Conservation (phyloP, 1,284 basidiomycete species). For the Xerocomus nothofagi region DNA sequence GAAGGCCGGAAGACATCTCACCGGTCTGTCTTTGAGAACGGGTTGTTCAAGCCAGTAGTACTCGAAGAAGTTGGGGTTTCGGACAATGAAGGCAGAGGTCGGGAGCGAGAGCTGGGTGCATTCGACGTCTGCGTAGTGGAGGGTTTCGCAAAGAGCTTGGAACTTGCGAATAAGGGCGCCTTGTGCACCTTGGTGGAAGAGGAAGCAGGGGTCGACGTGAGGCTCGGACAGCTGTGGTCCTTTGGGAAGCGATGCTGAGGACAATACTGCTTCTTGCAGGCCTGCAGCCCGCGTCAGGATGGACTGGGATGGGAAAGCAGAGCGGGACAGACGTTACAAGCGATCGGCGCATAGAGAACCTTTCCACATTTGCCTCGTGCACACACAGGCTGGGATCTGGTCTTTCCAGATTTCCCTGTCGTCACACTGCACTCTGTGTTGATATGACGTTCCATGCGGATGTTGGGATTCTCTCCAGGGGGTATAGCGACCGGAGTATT, state of each 20-base stretch:
- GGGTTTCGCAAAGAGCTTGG: slow-evolving; percentile 11
- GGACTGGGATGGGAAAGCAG: not conserved
- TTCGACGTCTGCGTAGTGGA: slow-evolving; percentile 7
- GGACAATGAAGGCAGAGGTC: slow-evolving; percentile 14
- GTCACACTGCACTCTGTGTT: slow-evolving; percentile 62
- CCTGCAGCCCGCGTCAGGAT: slow-evolving; percentile 41
- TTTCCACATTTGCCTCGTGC: slow-evolving; percentile 65
- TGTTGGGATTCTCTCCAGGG: slow-evolving; percentile 72
- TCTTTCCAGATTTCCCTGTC: slow-evolving; percentile 47
- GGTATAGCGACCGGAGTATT: slow-evolving; percentile 68
- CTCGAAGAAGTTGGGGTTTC: slow-evolving; percentile 17
- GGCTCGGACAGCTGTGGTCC: slow-evolving; percentile 56
- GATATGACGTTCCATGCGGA: slow-evolving; percentile 73
- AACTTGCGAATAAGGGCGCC: not conserved
- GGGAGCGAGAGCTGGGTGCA: slow-evolving; percentile 6
- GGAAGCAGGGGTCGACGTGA: slow-evolving; percentile 20
- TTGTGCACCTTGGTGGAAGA: slow-evolving; percentile 20
- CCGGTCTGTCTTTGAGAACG: slow-evolving; percentile 71
- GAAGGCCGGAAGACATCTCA: slow-evolving; percentile 43
- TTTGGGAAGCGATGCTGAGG: slow-evolving; percentile 70
- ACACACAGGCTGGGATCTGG: slow-evolving; percentile 59
- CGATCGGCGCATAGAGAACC: slow-evolving; percentile 68
- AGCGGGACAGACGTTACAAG: slow-evolving; percentile 57
- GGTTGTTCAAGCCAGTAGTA: slow-evolving; percentile 35
- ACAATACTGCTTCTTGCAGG: slow-evolving; percentile 69